Evolutionary conservation across 345 rosid species (phyloP), one percentile per base, ranked within the genome.

Genomic region (Erodium maritimum): DNA sequence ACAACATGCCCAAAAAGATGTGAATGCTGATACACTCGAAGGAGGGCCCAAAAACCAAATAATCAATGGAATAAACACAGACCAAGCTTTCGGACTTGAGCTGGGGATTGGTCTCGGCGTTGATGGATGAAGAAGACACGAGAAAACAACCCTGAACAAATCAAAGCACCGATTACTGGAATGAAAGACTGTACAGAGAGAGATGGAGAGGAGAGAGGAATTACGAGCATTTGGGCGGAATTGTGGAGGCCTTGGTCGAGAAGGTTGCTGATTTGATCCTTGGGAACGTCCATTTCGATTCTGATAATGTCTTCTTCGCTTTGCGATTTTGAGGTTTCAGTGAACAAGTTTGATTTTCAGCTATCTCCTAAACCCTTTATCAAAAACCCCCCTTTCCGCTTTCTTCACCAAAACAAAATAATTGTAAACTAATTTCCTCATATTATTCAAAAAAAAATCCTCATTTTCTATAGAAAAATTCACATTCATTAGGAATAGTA

Each of bases 11-110:
- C 24, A 51, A 13, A 50, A 60, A 4, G 58, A 23, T 29, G 18
- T 23, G 16, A 50, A 60, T 22, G 7, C 48, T 17, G 23, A 50
- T 21, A 55, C 2, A n/a, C n/a, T n/a, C n/a, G 50, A 19, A 3
- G n/a, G 50, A 23, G 54, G 34, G 14, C 17, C 17, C 25, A n/a
- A n/a, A n/a, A n/a, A 33, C 37, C 17, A 68, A 55, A 13, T 4
- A 6, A 56, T 24, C 1, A 0, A 61, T 13, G 8, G 51, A 56
- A 57, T 19, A 21, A 46, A 51, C 19, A 12, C 21, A 20, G 14
- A 87, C 99, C 86, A 87, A 79, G 77, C 81, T 87, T 67, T 93
- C 97, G 16, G 97, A 90, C 57, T 93, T 93, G 73, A 83, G 83
- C 54, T 87, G 95, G 20, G 97, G 88, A 65, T 67, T 82, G 58